These are phyloP conservation scores for Alopecurus myosuroides DNA, from an alignment of 176 grass and related monocot genomes.

Conservation along the genomic window DNA sequence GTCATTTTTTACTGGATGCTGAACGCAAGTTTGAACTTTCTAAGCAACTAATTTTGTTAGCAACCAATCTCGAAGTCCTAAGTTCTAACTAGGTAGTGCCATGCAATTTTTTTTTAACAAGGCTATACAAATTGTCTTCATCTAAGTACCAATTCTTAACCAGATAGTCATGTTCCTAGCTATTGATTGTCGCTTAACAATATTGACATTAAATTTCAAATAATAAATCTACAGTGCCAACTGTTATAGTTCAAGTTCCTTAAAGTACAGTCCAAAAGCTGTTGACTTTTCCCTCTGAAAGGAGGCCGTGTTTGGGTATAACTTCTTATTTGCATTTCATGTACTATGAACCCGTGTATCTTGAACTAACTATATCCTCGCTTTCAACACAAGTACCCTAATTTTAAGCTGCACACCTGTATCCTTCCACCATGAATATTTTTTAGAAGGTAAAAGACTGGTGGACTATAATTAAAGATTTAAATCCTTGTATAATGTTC, in stretches of 20 bases:
- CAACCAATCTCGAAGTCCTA: neutral
- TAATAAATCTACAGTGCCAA: neutral
- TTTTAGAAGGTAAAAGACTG: neutral
- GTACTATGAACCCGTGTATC: neutral
- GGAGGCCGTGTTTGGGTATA: neutral
- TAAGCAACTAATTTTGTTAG: neutral
- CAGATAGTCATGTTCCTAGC: neutral
- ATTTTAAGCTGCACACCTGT: neutral
- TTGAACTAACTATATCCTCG: neutral
- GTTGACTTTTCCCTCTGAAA: neutral
- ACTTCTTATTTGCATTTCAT: constrained; percentile 5
- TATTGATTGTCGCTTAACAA: neutral
- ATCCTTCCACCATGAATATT: neutral
- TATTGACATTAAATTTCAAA: neutral
- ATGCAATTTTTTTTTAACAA: neutral
- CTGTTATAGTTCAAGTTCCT: neutral
- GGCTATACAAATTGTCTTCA: neutral
- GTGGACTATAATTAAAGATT: neutral
- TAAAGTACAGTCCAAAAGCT: neutral
- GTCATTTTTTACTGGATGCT: neutral
- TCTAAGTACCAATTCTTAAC: neutral
- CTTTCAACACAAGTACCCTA: neutral
- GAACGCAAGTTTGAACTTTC: neutral
- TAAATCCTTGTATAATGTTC: neutral
- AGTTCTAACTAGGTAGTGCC: neutral